Evolutionary conservation across 305 asterid genomes (phyloP).

Genomic region (Coffea humblotiana): DNA sequence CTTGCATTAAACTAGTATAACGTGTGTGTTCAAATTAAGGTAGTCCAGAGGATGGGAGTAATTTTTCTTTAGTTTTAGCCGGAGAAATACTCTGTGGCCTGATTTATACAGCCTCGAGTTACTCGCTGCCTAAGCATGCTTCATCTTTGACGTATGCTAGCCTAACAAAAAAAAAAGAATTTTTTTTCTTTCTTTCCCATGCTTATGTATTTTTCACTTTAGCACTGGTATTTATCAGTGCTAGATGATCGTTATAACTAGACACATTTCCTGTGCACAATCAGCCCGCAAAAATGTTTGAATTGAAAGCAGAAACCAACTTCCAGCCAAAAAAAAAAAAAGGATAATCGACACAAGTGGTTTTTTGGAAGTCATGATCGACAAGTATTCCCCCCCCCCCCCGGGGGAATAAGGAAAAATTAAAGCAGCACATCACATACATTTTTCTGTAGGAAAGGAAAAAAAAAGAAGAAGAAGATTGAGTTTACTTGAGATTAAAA

Average conservation of each 20-base stretch:
- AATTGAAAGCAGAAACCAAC: neutral
- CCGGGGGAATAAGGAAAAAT: too few species aligned
- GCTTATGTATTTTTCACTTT: neutral
- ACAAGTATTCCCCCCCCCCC: too few species aligned
- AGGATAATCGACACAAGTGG: too few species aligned
- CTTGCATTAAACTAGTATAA: neutral
- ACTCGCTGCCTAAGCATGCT: slow-evolving; percentile 24
- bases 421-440: too few species aligned
- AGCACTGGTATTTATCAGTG: neutral
- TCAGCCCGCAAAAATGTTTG: neutral
- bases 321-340: neutral
- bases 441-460: too few species aligned
- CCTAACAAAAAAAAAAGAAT: neutral
- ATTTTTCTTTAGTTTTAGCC: neutral
- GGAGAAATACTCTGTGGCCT: neutral
- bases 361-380: neutral
- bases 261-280: slow-evolving; percentile 4
- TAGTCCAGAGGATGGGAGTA: slow-evolving; percentile 6
- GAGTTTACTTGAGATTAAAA: too few species aligned
- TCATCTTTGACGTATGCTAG: slow-evolving; percentile 18
- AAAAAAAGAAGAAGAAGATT: too few species aligned
- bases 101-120: slow-evolving; percentile 10
- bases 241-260: neutral
- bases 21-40: slow-evolving; percentile 1
- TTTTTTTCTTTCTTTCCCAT: neutral